A percentile compares a stretch with the other conserved stretches of the same genome.
These are phyloP conservation scores for Claviceps spartinae DNA, from an alignment of 2,329 filamentous ascomycete genomes.

Conservation along the genomic window DNA sequence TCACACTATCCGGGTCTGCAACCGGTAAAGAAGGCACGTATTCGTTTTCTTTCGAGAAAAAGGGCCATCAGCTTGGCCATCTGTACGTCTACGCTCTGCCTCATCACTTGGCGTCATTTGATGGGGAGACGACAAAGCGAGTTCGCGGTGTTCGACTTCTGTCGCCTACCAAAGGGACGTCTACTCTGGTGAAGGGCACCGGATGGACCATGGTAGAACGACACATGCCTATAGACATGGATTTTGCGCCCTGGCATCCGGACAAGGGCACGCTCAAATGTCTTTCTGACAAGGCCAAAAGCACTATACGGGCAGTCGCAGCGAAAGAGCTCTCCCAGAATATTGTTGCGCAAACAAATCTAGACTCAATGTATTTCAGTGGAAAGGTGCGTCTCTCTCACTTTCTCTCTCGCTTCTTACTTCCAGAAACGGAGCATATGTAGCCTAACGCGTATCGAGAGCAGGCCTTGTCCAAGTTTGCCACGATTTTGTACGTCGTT, in stretches of 20 bases:
- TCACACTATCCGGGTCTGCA: constrained; percentile 49
- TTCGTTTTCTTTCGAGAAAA: constrained; percentile 57
- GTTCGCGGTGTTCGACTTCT: constrained; percentile 48
- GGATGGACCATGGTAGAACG: constrained; percentile 67
- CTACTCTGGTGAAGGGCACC: constrained; percentile 57
- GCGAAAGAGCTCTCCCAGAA: constrained; percentile 63
- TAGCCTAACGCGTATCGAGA: background rate
- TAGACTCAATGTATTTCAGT: constrained; percentile 84
- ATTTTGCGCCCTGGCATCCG: constrained; percentile 66
- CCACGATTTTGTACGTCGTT: constrained; percentile 50
- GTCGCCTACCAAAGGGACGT: constrained; percentile 75
- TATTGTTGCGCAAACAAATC: constrained; percentile 57
- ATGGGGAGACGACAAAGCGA: constrained; percentile 36
- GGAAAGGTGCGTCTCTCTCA: constrained; percentile 50
- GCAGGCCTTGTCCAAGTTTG: constrained; percentile 63
- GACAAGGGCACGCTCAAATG: constrained; percentile 28
- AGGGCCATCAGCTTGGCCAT: constrained; percentile 43
- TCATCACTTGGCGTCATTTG: constrained; percentile 71
- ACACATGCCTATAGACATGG: constrained; percentile 58
- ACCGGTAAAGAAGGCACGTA: constrained; percentile 53
- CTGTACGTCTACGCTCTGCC: constrained; percentile 80
- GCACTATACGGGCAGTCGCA: constrained; percentile 47
- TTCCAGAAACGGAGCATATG: background rate
- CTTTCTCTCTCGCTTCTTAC: background rate
- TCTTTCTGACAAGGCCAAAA: constrained; percentile 41